Base-by-base conservation (phyloP, 2,329 filamentous ascomycete genomes). In the Scedosporium minutisporum region DNA sequence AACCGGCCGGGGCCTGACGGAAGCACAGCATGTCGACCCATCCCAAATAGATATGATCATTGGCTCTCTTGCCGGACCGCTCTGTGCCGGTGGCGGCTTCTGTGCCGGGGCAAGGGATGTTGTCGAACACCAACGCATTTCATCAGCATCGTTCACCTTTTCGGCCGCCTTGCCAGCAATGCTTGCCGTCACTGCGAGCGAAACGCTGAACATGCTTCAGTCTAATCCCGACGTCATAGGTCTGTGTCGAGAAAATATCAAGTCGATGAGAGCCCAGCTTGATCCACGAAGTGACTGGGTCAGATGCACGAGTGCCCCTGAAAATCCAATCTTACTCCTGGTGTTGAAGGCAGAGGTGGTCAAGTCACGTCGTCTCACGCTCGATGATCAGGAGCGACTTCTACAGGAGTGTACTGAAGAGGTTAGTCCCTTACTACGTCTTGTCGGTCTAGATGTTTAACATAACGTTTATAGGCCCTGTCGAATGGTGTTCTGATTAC, bases 1-100 rank as follows among this genome's bases (percentile, higher is more conserved):
- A 65, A 96, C 91, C 27, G 96, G 95, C 21, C 88, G 92, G 61
- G 95, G 95, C 64, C 81, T 97, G 46, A 97, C 95, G 0, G 96
- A 99, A 78, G 91, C 93, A 5, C 95, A 97, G 72, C 96, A 97
- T 69, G 93, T 99, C 18, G 95, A 97, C 72, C 87, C 93, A 0
- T 86, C 88, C 9, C 90, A 96, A 71, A 87, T 99, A 59, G 95
- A 99, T 77, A 97, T 99, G 92, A 93, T 99, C 67, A 85, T 97
- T 61, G 95, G 96, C 53, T 96, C 91, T 42, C 85, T 99, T 57
- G 87, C 93, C 12, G 93, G 95, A 2, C 89, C 93, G 16, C 82
- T 99, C 44, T 95, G 93, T 71, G 92, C 91, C 9, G 93, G 93
- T 62, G 95, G 96, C 68, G 95, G 95, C 16, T 99, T 99, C 80